These are phyloP conservation scores for Lactifluus piperatus DNA, from an alignment of 768 basidiomycete species.

Conservation along the genomic window DNA sequence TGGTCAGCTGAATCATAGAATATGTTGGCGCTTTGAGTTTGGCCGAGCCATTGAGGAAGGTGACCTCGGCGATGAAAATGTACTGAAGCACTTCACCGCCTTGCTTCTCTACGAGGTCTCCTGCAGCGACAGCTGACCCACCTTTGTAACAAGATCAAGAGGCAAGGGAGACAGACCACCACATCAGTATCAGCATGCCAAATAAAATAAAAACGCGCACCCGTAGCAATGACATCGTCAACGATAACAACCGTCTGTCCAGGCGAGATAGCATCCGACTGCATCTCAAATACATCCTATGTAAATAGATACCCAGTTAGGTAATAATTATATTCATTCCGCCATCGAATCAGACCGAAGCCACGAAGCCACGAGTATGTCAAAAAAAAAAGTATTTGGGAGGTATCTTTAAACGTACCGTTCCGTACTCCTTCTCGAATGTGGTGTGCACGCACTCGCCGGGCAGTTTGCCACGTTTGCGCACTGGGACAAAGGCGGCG, in stretches of 20 bases:
- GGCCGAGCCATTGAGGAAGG: slow-evolving; percentile 63
- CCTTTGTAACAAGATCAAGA: slow-evolving; percentile 36
- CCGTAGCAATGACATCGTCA: slow-evolving; percentile 95
- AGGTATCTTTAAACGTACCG: slow-evolving; percentile 37
- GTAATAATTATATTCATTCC: too few relatives aligned
- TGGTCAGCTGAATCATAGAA: slow-evolving; percentile 75
- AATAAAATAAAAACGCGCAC: slow-evolving; percentile 40
- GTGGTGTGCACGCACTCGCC: slow-evolving; percentile 64
- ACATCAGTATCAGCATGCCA: too few relatives aligned
- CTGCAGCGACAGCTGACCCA: slow-evolving; percentile 90
- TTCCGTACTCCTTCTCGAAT: slow-evolving; percentile 91
- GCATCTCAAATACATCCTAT: slow-evolving; percentile 95
- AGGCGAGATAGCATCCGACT: slow-evolving; percentile 70
- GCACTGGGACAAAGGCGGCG: slow-evolving; percentile 91
- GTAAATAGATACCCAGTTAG: too few relatives aligned
- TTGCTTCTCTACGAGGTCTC: slow-evolving; percentile 72
- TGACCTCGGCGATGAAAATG: slow-evolving; percentile 84
- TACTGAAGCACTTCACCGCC: slow-evolving; percentile 88
- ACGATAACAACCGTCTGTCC: slow-evolving; percentile 82
- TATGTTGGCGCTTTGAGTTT: slow-evolving; percentile 85
- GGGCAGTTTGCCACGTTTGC: slow-evolving; percentile 93
- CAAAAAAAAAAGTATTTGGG: too few relatives aligned
- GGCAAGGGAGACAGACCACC: background rate
- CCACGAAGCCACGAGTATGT: too few relatives aligned
- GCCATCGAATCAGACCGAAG: too few relatives aligned